Percentiles rank a stretch among this genome's conserved stretches.
These are phyloP conservation scores for Elongisporangium anandrum DNA, from an alignment of 352 stramenopile genomes.

Conservation along the genomic window DNA sequence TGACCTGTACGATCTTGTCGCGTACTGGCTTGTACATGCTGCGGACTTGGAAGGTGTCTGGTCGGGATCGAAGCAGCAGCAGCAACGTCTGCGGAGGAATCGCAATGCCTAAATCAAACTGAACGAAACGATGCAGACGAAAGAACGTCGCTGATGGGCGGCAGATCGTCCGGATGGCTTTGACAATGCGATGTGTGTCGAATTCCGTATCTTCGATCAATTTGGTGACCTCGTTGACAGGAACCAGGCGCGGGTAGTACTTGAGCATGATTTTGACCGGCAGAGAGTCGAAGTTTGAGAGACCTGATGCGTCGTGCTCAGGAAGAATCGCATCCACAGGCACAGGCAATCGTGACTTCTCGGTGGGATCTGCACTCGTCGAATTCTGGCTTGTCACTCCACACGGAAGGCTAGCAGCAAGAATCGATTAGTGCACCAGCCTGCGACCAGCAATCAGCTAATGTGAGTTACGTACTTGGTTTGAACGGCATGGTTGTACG, in stretches of 20 bases:
- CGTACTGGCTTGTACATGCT: slow-evolving; percentile 13
- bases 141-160: slow-evolving; percentile 57
- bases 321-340: slow-evolving; percentile 50
- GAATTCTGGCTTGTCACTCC: slow-evolving; percentile 29
- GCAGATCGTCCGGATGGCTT: slow-evolving; percentile 31
- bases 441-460: background rate
- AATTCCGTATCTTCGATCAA: slow-evolving; percentile 4
- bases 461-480: slow-evolving; percentile 36
- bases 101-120: slow-evolving; percentile 3
- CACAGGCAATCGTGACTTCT: slow-evolving; percentile 34
- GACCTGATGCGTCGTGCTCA: slow-evolving; percentile 41
- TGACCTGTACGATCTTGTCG: slow-evolving; percentile 9
- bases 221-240: background rate
- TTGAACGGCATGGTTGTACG: slow-evolving; percentile 47
- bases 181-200: slow-evolving; percentile 26
- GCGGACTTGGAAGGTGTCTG: slow-evolving; percentile 15
- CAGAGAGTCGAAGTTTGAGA: slow-evolving; percentile 36
- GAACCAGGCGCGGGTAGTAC: slow-evolving; percentile 38
- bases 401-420: slow-evolving; percentile 40
- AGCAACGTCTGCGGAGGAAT: slow-evolving; percentile 9
- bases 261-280: slow-evolving; percentile 41
- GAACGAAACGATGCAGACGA: slow-evolving; percentile 48
- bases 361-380: slow-evolving; percentile 1
- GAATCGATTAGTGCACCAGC: background rate
- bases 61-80: slow-evolving; percentile 28